A percentile compares a stretch with the other conserved stretches of the same genome.
Conservation (phyloP, 768 basidiomycete genomes). For the Candolleomyces aberdarensis region DNA sequence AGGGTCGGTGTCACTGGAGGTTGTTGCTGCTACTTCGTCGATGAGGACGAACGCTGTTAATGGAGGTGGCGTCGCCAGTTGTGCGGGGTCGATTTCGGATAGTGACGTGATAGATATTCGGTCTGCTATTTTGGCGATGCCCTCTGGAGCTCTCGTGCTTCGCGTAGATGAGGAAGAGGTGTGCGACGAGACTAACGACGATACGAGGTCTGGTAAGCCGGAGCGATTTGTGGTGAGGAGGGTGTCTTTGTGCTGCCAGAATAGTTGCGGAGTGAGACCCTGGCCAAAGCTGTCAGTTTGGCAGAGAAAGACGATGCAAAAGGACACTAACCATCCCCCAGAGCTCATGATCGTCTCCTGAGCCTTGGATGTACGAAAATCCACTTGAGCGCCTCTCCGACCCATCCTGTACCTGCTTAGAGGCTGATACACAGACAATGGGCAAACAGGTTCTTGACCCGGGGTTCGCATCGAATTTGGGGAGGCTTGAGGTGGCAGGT, state of each 20-base stretch:
- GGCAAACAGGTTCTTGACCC: constrained; percentile 43
- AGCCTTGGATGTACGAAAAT: constrained; percentile 88
- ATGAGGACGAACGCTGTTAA: constrained; percentile 29
- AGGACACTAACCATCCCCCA: constrained; percentile 65
- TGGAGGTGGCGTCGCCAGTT: not conserved
- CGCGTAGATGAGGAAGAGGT: not conserved
- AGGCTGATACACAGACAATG: constrained; percentile 84
- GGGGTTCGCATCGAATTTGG: constrained; percentile 12
- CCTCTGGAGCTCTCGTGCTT: not conserved
- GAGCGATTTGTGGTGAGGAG: constrained; percentile 48
- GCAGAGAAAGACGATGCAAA: not conserved
- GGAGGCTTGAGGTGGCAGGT: constrained; percentile 59
- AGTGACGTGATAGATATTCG: not conserved
- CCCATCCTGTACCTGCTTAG: constrained; percentile 61
- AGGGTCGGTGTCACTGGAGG: not conserved
- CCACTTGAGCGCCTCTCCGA: constrained; percentile 61
- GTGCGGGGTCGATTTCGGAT: not conserved
- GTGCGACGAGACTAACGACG: constrained; percentile 19
- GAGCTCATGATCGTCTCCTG: constrained; percentile 91
- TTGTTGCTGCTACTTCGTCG: not conserved
- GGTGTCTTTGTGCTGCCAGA: constrained; percentile 56
- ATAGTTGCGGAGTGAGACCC: constrained; percentile 74
- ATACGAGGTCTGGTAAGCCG: constrained; percentile 47
- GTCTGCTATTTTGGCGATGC: not conserved
- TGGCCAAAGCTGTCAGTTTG: constrained; percentile 22